Evolutionary conservation across 331 rosid species (phyloP), one percentile per base, ranked within the genome.

Genomic region (Acacia pycnantha): DNA sequence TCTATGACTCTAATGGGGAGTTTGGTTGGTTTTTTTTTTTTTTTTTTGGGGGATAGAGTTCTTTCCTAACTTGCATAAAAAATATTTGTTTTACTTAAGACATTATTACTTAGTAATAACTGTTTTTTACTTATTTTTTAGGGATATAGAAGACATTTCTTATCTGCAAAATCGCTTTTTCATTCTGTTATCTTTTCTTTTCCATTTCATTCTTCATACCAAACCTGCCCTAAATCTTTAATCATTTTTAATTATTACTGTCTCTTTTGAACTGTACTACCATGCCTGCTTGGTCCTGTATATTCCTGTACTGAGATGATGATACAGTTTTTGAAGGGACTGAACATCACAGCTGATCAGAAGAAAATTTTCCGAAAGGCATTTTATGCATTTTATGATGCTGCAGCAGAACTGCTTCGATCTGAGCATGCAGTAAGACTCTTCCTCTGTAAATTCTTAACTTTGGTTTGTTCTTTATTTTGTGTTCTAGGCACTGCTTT

Each of bases 391-490:
- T 96, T 94, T 86, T 92, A 89, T 89, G 99, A 91, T 71, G 88
- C 97, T 84, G 91, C 95, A 26, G 88, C 93, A 27, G 99, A 92
- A 79, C 88, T 96, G 73, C 95, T 96, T 87, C 98, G 89, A 87
- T 88, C 99, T 62, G 99, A 96, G 88, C 99, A 96, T 90, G 81
- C 90, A 70, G 99, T 96, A 87, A 91, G 97, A 65, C 77, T 70
- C 70, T 12, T 67, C 77, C 73, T 14, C 69, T 74, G 51, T 76
- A 27, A 62, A 74, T 74, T 53, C 37, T 73, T 21, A 67, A 65
- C n/a, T 70, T 62, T 72, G 50, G 24, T 24, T 58, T 54, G 70
- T 68, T 68, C 41, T 67, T 75, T 29, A 33, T 35, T 68, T 68
- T 73, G 19, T 59, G 58, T 26, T 76, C 9, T 66, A 33, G 46